Evolutionary conservation across 331 rosid genomes (phyloP).

Genomic region (Phaseolus coccineus): DNA sequence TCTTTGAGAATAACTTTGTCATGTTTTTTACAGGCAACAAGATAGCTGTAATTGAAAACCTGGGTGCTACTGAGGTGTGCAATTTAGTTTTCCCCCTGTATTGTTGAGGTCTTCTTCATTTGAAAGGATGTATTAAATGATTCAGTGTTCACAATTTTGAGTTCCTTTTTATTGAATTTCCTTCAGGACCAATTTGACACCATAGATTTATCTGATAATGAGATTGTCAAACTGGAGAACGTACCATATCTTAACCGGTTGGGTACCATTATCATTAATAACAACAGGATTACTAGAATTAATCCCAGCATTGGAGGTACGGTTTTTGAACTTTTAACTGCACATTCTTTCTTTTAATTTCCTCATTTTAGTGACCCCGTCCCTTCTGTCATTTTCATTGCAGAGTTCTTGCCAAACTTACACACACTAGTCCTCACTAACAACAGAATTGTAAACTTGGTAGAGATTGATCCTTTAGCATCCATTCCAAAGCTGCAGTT

Average conservation of each 20-base stretch:
- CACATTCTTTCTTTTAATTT: not conserved
- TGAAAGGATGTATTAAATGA: not conserved
- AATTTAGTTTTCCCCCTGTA: not conserved
- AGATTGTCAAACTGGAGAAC: slow-evolving; percentile 91
- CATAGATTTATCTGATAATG: slow-evolving; percentile 91
- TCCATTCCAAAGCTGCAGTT: slow-evolving; percentile 81
- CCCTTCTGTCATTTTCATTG: slow-evolving; percentile 40
- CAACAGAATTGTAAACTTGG: slow-evolving; percentile 94
- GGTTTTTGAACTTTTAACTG: slow-evolving; percentile 36
- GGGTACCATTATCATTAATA: slow-evolving; percentile 86
- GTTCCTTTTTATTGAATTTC: slow-evolving; percentile 30
- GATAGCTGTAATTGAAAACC: slow-evolving; percentile 86
- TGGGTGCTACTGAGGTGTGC: slow-evolving; percentile 92
- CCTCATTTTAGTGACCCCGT: not conserved
- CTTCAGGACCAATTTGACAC: slow-evolving; percentile 95
- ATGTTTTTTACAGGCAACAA: slow-evolving; percentile 71
- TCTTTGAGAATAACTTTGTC: not conserved
- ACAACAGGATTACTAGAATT: slow-evolving; percentile 91
- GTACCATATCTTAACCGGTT: slow-evolving; percentile 83
- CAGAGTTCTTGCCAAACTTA: slow-evolving; percentile 88
- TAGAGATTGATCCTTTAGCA: slow-evolving; percentile 85
- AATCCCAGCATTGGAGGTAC: slow-evolving; percentile 88
- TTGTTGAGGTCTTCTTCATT: slow-evolving; percentile 3
- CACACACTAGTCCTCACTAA: slow-evolving; percentile 89
- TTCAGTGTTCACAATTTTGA: not conserved